Base-by-base conservation (phyloP, 148 eudicot species). In the Silene uniflora region DNA sequence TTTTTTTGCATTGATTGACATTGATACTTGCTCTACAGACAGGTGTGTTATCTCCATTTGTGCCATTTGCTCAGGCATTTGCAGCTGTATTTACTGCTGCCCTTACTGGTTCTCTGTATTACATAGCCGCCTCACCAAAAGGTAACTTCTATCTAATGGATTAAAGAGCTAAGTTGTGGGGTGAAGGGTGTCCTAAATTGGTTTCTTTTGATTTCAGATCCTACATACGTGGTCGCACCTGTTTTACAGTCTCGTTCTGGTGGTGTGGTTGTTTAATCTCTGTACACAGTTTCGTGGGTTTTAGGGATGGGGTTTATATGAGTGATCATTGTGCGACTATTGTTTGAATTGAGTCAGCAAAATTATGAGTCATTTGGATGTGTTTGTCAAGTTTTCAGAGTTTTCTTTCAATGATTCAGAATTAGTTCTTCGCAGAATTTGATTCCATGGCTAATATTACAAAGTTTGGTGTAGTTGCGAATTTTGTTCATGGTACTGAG, bases 61-160 rank as follows among this genome's bases (percentile, higher is more conserved):
- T 92, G 32, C 99, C 99, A 22, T 94, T 94, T 86, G 98, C 98
- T 73, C 98, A 94, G 73, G 98, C 96, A 62, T 95, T 95, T 86
- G 99, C 99, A 62, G 97, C 99, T 23, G 97, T 89, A 46, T 87
- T 92, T 74, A 95, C 99, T 46, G 99, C 99, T 55, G 96, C 91
- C 49, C 93, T 95, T 74, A 95, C 99, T 0, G 96, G 97, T 46
- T 90, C 99, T 24, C 91, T 95, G 24, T 95, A 95, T 73, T 95
- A 92, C 22, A 82, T 95, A 66, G 97, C 99, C 47, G 97, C 99
- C 56, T 92, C 99, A 44, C 97, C 99, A 0, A 91, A 95, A 89
- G 99, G 99, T 95, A 74, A 77, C 13, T 22, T 74, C 39, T 61
- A 25, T 10, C 21, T 11, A 23, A 23, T 73, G 6, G 44, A 55